A percentile compares a stretch with the other conserved stretches of the same genome.
These are phyloP conservation scores for Oxytropis ochrocephala DNA, from an alignment of 306 rosid species.

Conservation along the genomic window DNA sequence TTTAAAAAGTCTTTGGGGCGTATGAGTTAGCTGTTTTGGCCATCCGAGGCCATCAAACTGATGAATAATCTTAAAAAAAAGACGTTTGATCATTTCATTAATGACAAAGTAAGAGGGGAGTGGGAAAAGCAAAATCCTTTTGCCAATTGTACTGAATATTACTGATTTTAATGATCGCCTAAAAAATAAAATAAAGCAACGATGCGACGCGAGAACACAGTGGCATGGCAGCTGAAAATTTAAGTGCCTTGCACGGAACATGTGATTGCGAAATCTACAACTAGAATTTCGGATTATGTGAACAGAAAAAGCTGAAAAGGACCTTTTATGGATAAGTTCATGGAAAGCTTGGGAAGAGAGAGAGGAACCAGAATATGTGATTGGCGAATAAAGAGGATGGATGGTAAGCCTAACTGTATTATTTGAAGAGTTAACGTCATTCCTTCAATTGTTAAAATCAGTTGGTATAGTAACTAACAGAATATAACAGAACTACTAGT, in stretches of 20 bases:
- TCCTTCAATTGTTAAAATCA: not conserved
- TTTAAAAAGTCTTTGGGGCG: no score
- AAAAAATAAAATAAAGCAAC: no score
- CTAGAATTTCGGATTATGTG: no score
- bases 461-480: constrained; percentile 17
- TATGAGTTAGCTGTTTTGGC: no score
- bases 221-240: constrained; percentile 9
- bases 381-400: not conserved
- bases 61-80: no score
- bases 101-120: no score
- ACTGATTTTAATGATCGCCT: no score
- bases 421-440: not conserved
- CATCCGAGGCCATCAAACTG: no score
- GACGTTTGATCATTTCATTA: no score
- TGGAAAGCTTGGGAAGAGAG: not conserved
- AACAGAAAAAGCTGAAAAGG: not conserved
- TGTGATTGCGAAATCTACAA: constrained; percentile 11
- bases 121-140: no score
- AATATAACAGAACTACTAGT: not conserved
- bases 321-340: constrained; percentile 3
- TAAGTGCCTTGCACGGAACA: constrained; percentile 13
- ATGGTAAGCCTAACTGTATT: constrained; percentile 14
- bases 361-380: not conserved
- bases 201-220: no score
- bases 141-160: no score